A percentile compares a stretch with the other conserved stretches of the same genome.
phyloP scores from a whole-genome alignment of 2,329 filamentous ascomycete genomes.

The Rhytidhysteron rufulum region DNA sequence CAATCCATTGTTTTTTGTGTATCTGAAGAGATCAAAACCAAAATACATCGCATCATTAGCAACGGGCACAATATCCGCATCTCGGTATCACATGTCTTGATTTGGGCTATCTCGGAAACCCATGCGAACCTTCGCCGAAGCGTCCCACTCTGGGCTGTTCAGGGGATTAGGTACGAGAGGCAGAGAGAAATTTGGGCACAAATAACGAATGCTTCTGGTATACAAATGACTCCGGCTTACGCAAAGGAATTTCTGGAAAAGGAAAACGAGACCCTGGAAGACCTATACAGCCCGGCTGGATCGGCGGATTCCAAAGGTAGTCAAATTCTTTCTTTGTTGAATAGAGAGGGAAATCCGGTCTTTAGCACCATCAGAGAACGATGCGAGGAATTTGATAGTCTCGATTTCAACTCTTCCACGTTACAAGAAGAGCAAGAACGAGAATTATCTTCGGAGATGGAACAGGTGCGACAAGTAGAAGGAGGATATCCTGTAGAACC shows the following conservation, averaged over 20 bases:
- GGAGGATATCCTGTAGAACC: slow-evolving; percentile 42
- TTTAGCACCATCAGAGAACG: no score
- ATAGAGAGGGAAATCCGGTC: no score
- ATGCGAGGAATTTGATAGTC: no score
- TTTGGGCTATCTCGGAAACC: slow-evolving; percentile 59
- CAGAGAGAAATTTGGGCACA: slow-evolving; percentile 40
- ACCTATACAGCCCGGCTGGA: no score
- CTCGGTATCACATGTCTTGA: slow-evolving; percentile 52
- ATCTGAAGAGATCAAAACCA: slow-evolving; percentile 55
- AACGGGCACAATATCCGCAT: slow-evolving; percentile 27
- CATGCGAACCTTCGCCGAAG: slow-evolving; percentile 46
- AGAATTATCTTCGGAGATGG: slow-evolving; percentile 62
- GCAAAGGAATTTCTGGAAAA: slow-evolving; percentile 51
- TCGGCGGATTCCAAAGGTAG: no score
- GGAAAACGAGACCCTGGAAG: no score
- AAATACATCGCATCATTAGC: slow-evolving; percentile 41
- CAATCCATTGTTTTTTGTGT: slow-evolving; percentile 63
- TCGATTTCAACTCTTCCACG: no score
- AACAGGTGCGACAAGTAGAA: slow-evolving; percentile 57
- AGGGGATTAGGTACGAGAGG: slow-evolving; percentile 51
- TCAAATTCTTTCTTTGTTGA: no score
- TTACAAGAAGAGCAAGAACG: slow-evolving; percentile 66
- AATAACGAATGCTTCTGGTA: background rate
- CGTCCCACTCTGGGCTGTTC: slow-evolving; percentile 58
- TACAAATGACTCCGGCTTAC: slow-evolving; percentile 13